Evolutionary conservation across 495 filamentous ascomycete species (phyloP).

Genomic region (Xylaria castorea): DNA sequence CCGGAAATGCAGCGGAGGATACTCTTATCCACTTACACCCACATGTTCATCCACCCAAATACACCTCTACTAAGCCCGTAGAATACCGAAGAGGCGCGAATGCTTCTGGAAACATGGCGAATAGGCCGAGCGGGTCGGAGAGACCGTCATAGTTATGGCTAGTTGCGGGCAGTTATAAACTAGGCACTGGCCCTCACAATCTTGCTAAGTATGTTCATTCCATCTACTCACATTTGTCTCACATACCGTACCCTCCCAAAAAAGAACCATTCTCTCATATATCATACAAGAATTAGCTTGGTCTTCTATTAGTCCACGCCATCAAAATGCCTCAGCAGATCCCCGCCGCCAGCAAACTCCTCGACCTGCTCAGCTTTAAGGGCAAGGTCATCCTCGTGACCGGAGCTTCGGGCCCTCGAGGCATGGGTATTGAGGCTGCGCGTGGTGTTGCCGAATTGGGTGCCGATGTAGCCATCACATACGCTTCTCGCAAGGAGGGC

Average conservation of each 20-base stretch:
- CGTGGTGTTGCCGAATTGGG: constrained; percentile 59
- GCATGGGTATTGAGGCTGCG: constrained; percentile 58
- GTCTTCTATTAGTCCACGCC: neutral
- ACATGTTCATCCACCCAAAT: constrained; percentile 15
- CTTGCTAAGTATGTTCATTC: neutral
- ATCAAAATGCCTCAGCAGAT: constrained; percentile 43
- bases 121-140: neutral
- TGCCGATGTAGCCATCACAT: constrained; percentile 57
- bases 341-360: constrained; percentile 42
- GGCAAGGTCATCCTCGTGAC: constrained; percentile 62
- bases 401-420: constrained; percentile 57
- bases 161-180: constrained; percentile 13
- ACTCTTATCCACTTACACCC: constrained; percentile 19
- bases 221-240: neutral
- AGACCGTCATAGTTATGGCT: neutral
- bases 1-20: constrained; percentile 8
- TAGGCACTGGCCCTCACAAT: neutral
- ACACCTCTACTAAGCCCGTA: constrained; percentile 1
- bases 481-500: constrained; percentile 53
- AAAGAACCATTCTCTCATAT: neutral
- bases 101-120: neutral
- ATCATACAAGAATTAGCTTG: neutral
- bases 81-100: constrained; percentile 13
- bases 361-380: constrained; percentile 58
- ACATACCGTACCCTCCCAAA: neutral